These are phyloP conservation scores for Zoysia japonica DNA, from an alignment of 176 grass and related monocot species.

Conservation along the genomic window DNA sequence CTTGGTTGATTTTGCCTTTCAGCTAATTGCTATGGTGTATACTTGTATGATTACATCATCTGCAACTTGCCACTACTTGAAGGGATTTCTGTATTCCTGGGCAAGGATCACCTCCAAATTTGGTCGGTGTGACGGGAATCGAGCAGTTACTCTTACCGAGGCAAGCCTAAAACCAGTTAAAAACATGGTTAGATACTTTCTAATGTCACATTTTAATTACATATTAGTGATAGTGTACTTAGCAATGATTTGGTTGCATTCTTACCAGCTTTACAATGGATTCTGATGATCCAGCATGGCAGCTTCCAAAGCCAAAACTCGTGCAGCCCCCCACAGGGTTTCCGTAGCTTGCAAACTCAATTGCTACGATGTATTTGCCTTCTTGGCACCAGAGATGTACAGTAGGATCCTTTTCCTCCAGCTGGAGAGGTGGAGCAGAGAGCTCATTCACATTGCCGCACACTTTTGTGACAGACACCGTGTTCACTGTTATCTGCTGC, in stretches of 20 bases:
- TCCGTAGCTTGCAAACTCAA: conserved; percentile 67
- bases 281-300: conserved; percentile 46
- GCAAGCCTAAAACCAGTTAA: conserved; percentile 47
- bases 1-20: not conserved
- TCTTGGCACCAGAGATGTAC: conserved; percentile 45
- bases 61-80: conserved; percentile 54
- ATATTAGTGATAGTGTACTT: not conserved
- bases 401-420: conserved; percentile 18
- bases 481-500: conserved; percentile 66
- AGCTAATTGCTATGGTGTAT: not conserved
- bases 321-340: conserved; percentile 42
- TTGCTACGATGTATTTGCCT: conserved; percentile 43
- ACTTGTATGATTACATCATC: conserved; percentile 42
- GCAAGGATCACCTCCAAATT: conserved; percentile 55
- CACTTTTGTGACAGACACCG: conserved; percentile 49
- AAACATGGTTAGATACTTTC: not conserved
- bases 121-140: conserved; percentile 37
- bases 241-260: not conserved
- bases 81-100: conserved; percentile 49
- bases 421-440: conserved; percentile 12
- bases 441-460: conserved; percentile 42
- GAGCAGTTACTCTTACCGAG: conserved; percentile 49
- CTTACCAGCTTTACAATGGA: conserved; percentile 45
- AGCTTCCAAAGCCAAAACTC: conserved; percentile 38
- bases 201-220: not conserved